Base-by-base conservation (phyloP, 768 basidiomycete genomes). In the Hortiboletus flavorubellus region DNA sequence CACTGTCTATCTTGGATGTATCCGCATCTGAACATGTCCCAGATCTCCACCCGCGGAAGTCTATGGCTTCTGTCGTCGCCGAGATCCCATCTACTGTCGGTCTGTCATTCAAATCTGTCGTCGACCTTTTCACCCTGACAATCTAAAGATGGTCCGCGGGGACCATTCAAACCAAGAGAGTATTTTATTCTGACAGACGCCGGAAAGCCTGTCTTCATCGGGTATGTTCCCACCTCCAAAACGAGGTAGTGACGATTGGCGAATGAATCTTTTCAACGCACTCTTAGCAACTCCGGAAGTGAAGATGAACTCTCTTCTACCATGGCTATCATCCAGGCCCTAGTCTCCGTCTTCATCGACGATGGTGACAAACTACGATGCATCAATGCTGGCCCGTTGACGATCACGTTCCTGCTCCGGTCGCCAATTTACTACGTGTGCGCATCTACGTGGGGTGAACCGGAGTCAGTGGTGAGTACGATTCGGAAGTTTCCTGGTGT, bases 121-220 rank as follows among this genome's bases (percentile, higher is more conserved):
- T 51, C 49, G 46, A 46, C 40, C 51, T 49, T 34, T 31, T 49
- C 33, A 10, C 34, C 39, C 56, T 53, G 43, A 61, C 33, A 12
- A 51, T 44, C 12, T 40, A 37, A 44, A 64, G 59, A 61, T 44
- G 57, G 46, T 49, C 44, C 46, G 34, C 58, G 49, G 2, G 59
- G 68, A n/a, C 58, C 57, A 14, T 72, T 71, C 64, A 74, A 77
- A 49, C 82, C 81, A 23, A 79, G 94, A 49, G 84, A 92, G 66
- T 99, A 98, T 70, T 97, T 91, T 66, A 82, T 98, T 15, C 79
- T 98, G 18, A 98, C 95, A 0, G 86, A 95, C 58, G 97, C 97
- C 31, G 97, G 97, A 30, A 98, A 99, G 71, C 95, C 95, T n/a
- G 94, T 99, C 11, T 99, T 91, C 66, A 79, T 85, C 41, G 92